Conservation (phyloP, 2,329 filamentous ascomycete species). For the Alternaria brassicae region DNA sequence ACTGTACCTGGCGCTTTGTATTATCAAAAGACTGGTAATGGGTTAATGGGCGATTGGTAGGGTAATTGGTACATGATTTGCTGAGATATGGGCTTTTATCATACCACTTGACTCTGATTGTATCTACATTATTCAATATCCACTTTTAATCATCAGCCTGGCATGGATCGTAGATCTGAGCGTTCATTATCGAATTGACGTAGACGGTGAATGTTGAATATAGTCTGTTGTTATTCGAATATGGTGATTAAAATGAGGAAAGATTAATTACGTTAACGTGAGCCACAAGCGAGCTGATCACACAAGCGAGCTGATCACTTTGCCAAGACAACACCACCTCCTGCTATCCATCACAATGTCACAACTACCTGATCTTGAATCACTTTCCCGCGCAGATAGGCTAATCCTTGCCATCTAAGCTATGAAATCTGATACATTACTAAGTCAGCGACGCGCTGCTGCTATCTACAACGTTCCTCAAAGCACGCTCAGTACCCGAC, state of each 20-base stretch:
- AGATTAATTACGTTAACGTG: background rate
- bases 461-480: too few relatives aligned
- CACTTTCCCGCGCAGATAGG: too few relatives aligned
- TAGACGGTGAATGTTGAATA: background rate
- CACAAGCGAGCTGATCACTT: too few relatives aligned
- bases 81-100: background rate
- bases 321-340: too few relatives aligned
- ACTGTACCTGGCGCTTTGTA: background rate
- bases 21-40: background rate
- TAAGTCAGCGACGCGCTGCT: too few relatives aligned
- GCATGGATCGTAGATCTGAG: background rate
- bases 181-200: too few relatives aligned
- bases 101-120: background rate
- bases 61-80: background rate
- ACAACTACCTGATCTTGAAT: too few relatives aligned
- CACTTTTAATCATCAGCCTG: background rate
- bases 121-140: background rate
- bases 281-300: too few relatives aligned
- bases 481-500: too few relatives aligned
- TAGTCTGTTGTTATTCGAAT: background rate
- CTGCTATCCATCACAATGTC: too few relatives aligned
- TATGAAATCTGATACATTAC: too few relatives aligned
- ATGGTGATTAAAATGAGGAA: background rate
- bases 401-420: too few relatives aligned
- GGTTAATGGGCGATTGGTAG: slow-evolving; percentile 7